Base-by-base conservation (phyloP, 1,284 basidiomycete genomes). In the Ganoderma multipileum region DNA sequence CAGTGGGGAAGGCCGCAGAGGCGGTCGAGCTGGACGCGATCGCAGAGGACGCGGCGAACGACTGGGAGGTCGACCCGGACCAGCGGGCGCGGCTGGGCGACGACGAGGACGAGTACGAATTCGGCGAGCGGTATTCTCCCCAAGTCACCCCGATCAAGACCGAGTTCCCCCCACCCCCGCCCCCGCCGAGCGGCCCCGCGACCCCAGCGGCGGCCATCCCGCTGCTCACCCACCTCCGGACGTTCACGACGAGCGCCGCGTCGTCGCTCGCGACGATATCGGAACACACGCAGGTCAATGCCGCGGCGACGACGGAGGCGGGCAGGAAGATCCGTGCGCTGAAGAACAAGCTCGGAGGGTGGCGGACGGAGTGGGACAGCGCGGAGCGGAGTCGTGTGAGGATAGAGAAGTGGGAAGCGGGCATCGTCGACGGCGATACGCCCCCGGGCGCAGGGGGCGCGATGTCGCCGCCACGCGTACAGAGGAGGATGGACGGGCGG, bases 281-380 rank as follows among this genome's bases (percentile, higher is more conserved):
- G n/a, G 93, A 95, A 75, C 93, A 95, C 69, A 91, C 92, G 11
- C 93, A 95, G 77, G 92, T 94, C 61, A 93, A 94, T 74, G 89
- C 91, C 23, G 93, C 91, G 0, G 91, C 90, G 3, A 93, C 92
- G 12, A 89, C 93, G 2, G 93, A 95, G 69, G 91, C 93, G 2
- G 93, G 93, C 57, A 85, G 93, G 61, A 93, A 92, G 80, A 90
- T 95, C 65, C 90, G 93, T 59, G 91, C 91, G 23, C 80, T 94
- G 68, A 93, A 93, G 82, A 94, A 94, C 76, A 92, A 92, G 74
- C 80, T 95, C 33, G 90, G 89, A 5, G 91, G 88, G 30, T 92
- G 91, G 89, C 84, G 89, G 65, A 85, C 86, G 42, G 93, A 95
- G 66, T 93, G 89, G 85, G 93, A 95, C 71, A 92, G 89, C 72